Base-by-base conservation (phyloP, 2,329 filamentous ascomycete species). In the Nakataea oryzae region DNA sequence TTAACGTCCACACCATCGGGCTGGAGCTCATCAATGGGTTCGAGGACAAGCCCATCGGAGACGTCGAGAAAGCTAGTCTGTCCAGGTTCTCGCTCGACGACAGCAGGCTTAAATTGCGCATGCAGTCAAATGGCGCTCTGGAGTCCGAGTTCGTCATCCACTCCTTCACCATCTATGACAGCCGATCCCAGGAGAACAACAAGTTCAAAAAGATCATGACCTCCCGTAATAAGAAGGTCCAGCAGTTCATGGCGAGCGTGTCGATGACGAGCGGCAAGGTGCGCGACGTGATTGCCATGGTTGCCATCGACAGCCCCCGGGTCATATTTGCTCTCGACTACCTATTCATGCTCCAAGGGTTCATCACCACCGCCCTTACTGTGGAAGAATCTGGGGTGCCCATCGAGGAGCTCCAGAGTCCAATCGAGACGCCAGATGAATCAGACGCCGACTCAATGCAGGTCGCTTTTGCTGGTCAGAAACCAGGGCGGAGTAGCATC, bases 171-270 rank as follows among this genome's bases (percentile, higher is more conserved):
- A 96, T 97, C 66, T 85, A 90, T 62, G 95, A 99, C 72, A 97
- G 89, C 65, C 87, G 96, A n/a, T 87, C 86, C 5, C 84, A 86
- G 61, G 93, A 96, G 68, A 90, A 88, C 6, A 99, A 97, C 78
- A 97, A 96, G 71, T 99, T 96, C 81, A 86, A 92, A 60, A 96
- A 93, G 73, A 97, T 99, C 76, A 97, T 99, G 95, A 93, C 93
- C 1, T 87, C 96, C 62, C 92, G 93, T 70, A 97, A 97, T 74
- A 93, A 92, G 68, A 89, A 93, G 62, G 92, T 95, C 57, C 93
- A 97, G 73, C 96, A 99, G 69, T 93, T 99, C 70, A 99, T 99
- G 95, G 95, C 95, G 24, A 97, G 90, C 71, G 79, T 99, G 4
- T 96, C 93, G 0, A 96, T 99, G 74, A 92, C 93, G 0, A 90